Conservation (phyloP, 2,329 filamentous ascomycete genomes). For the Penicillium digitatum region DNA sequence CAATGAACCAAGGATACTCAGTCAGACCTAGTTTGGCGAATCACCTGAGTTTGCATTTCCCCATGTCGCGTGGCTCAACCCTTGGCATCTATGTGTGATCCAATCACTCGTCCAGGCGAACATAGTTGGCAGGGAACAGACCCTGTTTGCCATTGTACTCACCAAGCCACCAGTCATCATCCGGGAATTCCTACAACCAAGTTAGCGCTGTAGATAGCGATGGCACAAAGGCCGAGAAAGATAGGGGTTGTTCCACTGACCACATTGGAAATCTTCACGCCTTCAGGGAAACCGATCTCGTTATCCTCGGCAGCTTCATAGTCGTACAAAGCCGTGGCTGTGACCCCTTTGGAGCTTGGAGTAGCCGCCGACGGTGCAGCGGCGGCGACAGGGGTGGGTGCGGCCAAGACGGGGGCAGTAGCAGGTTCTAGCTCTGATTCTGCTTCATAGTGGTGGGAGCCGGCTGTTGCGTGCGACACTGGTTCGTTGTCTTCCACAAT, state of each 20-base stretch:
- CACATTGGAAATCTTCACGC: slow-evolving; percentile 73
- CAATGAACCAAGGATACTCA: background rate
- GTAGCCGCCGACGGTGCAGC: slow-evolving; percentile 38
- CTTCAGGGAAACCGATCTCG: slow-evolving; percentile 78
- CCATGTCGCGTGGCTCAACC: background rate
- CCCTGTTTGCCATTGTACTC: slow-evolving; percentile 74
- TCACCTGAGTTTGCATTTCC: background rate
- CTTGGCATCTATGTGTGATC: background rate
- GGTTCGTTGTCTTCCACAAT: slow-evolving; percentile 60
- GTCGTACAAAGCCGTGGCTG: slow-evolving; percentile 84
- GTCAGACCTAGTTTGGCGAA: background rate
- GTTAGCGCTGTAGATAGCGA: slow-evolving; percentile 22
- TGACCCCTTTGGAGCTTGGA: slow-evolving; percentile 49
- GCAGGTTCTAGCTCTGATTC: slow-evolving; percentile 29
- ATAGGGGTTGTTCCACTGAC: slow-evolving; percentile 49
- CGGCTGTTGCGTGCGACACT: slow-evolving; percentile 26
- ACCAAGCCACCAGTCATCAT: slow-evolving; percentile 98
- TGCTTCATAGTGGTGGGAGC: slow-evolving; percentile 28
- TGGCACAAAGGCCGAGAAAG: background rate
- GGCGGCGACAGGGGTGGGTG: slow-evolving; percentile 36
- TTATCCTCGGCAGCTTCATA: slow-evolving; percentile 98
- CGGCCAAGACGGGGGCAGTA: slow-evolving; percentile 37
- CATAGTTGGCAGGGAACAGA: slow-evolving; percentile 65
- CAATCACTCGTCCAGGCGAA: slow-evolving; percentile 37
- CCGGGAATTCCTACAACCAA: slow-evolving; percentile 72